phyloP scores from a whole-genome alignment of 352 stramenopile genomes.

The Phytophthora idaei region DNA sequence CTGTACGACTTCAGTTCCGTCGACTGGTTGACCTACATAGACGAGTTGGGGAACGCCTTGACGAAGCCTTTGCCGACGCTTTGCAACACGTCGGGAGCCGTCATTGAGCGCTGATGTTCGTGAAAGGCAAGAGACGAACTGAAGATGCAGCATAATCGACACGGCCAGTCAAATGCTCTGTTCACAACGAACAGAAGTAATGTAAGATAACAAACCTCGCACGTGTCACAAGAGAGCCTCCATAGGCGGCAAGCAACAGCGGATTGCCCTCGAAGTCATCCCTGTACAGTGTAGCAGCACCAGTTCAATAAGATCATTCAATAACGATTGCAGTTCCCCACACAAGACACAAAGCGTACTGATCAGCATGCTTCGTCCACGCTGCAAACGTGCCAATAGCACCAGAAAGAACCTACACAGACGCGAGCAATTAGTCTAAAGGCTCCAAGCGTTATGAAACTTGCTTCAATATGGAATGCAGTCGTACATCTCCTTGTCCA shows the following conservation, averaged over 20 bases:
- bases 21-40: conserved; percentile 17
- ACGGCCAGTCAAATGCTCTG: conserved; percentile 6
- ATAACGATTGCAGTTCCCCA: conserved; percentile 1
- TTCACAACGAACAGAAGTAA: background rate
- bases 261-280: conserved; percentile 49
- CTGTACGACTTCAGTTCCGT: background rate
- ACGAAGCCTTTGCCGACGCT: conserved; percentile 65
- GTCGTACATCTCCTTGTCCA: conserved; percentile 90
- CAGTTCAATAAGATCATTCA: background rate
- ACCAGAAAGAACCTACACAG: conserved; percentile 76
- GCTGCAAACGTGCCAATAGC: conserved; percentile 79
- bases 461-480: background rate
- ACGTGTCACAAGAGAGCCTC: conserved; percentile 81
- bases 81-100: conserved; percentile 81
- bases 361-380: conserved; percentile 57
- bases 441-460: background rate
- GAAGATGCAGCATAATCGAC: background rate
- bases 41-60: conserved; percentile 45
- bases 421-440: background rate
- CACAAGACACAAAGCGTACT: conserved; percentile 35
- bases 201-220: conserved; percentile 48
- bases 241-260: conserved; percentile 74
- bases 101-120: conserved; percentile 78
- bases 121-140: conserved; percentile 74
- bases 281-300: conserved; percentile 8